These are phyloP conservation scores for Aspergillus tamarii DNA, from an alignment of 2,329 filamentous ascomycete genomes.

Conservation along the genomic window DNA sequence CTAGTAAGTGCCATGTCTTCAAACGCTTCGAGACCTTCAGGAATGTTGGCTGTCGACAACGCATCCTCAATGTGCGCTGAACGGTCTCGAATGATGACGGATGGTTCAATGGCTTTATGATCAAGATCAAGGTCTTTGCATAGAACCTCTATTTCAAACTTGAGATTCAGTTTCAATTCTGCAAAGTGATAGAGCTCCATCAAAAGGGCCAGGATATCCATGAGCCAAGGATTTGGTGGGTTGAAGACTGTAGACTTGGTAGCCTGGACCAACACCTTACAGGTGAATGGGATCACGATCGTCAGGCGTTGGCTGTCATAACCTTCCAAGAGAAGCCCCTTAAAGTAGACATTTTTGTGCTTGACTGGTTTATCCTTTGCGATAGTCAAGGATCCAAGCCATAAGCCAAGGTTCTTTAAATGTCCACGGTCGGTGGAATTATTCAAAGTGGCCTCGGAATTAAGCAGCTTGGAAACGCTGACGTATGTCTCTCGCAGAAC, in stretches of 20 bases:
- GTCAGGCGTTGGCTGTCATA: slow-evolving; percentile 90
- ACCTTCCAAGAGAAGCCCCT: slow-evolving; percentile 89
- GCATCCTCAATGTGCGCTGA: slow-evolving; percentile 64
- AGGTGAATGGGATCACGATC: slow-evolving; percentile 94
- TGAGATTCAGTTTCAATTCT: slow-evolving; percentile 92
- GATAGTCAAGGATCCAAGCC: slow-evolving; percentile 91
- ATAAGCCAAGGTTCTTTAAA: slow-evolving; percentile 89
- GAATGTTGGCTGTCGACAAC: slow-evolving; percentile 58
- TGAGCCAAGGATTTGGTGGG: slow-evolving; percentile 95
- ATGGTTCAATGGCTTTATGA: slow-evolving; percentile 86
- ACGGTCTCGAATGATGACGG: slow-evolving; percentile 81
- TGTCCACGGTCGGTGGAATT: slow-evolving; percentile 83
- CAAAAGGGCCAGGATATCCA: slow-evolving; percentile 90
- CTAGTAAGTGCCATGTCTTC: slow-evolving; percentile 80
- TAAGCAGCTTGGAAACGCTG: slow-evolving; percentile 82
- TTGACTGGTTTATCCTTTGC: slow-evolving; percentile 94
- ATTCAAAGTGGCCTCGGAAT: slow-evolving; percentile 83
- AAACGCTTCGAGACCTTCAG: slow-evolving; percentile 76
- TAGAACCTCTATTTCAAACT: slow-evolving; percentile 97
- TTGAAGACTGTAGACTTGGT: slow-evolving; percentile 84
- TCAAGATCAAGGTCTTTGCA: slow-evolving; percentile 93
- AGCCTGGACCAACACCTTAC: slow-evolving; percentile 89
- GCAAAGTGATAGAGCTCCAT: slow-evolving; percentile 93
- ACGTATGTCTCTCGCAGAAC: slow-evolving; percentile 92
- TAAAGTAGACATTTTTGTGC: slow-evolving; percentile 96